Evolutionary conservation across 2,329 filamentous ascomycete genomes (phyloP), one percentile per base, ranked within the genome.

Genomic region (Colletotrichum sp.): DNA sequence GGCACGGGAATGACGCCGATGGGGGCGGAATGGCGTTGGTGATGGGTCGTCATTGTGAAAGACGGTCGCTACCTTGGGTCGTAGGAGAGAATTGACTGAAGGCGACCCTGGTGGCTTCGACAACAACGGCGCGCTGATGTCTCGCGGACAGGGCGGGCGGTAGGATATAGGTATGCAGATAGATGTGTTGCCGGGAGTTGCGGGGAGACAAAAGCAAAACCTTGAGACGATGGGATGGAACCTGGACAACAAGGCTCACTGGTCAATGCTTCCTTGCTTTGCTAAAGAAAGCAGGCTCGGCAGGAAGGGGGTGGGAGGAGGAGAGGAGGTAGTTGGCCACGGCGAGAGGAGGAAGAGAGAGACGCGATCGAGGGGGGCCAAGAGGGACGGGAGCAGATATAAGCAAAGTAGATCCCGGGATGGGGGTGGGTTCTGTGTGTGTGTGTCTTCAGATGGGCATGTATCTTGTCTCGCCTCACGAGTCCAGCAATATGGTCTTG

Each of bases 1-100:
- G 90, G 90, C 48, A 92, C 87, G 74, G 90, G 90, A 59, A 92
- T 86, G 82, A 89, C 86, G 74, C 90, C 90, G 68, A 89, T 81
- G 55, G 82, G 81, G 65, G 85, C 84, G 74, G 87, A 86, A 67
- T 84, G 83, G 52, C 79, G 77, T 65, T 87, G 84, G 76, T 85
- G 85, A 68, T 84, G 84, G 69, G 86, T 73, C 57, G 73, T 55
- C 74, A 76, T 76, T 60, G 64, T 27, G n/a, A 39, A 68, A 32
- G 57, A 59, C 69, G 68, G 28, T 44, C 52, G 32, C 69, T 30
- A 48, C 55, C 63, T 44, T 22, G 32, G 57, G 61, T 59, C 55
- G 72, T 68, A 15, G 15, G 52, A 34, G 34, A 27, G 30, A 27
- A 27, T 25, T 57, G 72, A 27, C 57, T 39, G 44, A 22, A 44